Evolutionary conservation across 345 rosid species (phyloP).

Genomic region (Noccaea caerulescens): DNA sequence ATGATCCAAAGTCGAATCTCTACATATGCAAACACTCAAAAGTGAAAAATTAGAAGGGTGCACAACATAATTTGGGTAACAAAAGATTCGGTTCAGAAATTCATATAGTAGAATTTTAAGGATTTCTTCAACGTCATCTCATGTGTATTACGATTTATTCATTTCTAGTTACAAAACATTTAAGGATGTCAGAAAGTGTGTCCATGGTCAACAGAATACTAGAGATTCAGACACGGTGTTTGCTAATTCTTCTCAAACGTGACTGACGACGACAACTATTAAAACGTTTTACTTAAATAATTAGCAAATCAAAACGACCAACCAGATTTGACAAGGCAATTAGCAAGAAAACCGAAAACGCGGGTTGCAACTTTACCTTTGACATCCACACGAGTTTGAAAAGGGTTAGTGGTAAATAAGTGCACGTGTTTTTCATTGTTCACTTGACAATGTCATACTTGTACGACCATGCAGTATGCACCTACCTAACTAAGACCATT

Average conservation of each 20-base stretch:
- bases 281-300: neutral
- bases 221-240: neutral
- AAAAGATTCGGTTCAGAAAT: no score
- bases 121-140: no score
- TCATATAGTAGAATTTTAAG: no score
- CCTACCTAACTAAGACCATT: conserved; percentile 2
- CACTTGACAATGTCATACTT: conserved; percentile 18
- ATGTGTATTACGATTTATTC: no score
- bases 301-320: neutral
- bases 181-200: no score
- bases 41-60: no score
- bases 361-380: conserved; percentile 20
- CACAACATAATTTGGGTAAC: no score
- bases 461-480: neutral
- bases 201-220: no score
- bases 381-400: neutral
- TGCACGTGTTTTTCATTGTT: conserved; percentile 28
- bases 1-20: no score
- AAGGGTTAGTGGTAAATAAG: neutral
- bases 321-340: neutral
- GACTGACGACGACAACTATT: neutral
- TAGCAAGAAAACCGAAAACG: neutral
- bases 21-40: no score
- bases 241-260: neutral
- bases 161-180: no score